A percentile compares a stretch with the other conserved stretches of the same genome.
Conservation (phyloP, 371 early-diverging fungal genomes). For the Circinella umbellata region DNA sequence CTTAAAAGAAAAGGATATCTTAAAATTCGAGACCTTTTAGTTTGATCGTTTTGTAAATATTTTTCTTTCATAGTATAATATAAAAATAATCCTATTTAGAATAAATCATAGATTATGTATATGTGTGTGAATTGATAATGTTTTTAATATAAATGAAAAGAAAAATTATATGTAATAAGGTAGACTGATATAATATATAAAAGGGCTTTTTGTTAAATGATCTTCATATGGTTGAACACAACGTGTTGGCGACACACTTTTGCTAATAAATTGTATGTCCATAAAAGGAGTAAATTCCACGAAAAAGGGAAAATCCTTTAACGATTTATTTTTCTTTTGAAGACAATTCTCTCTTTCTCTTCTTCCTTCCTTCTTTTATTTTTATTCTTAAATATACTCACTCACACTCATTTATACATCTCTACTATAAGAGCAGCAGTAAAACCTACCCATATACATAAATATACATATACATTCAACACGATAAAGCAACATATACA, state of each 20-base stretch:
- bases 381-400: background rate
- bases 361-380: constrained; percentile 8
- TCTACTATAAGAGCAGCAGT: too few species aligned
- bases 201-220: background rate
- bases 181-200: background rate
- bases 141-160: too few species aligned
- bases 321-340: too few species aligned
- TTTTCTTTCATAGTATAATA: too few species aligned
- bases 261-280: constrained; percentile 8
- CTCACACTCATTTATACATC: background rate
- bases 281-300: background rate
- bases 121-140: too few species aligned
- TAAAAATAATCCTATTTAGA: too few species aligned
- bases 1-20: too few species aligned
- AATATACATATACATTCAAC: background rate
- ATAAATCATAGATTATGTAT: too few species aligned
- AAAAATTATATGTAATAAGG: too few species aligned
- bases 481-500: background rate
- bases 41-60: too few species aligned
- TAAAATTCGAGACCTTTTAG: too few species aligned
- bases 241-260: constrained; percentile 3
- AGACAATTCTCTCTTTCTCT: background rate
- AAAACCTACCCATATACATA: too few species aligned
- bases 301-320: constrained; percentile 10
- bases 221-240: background rate